Base-by-base conservation (phyloP, 2,329 filamentous ascomycete genomes). In the Emmonsiellopsis sp. region DNA sequence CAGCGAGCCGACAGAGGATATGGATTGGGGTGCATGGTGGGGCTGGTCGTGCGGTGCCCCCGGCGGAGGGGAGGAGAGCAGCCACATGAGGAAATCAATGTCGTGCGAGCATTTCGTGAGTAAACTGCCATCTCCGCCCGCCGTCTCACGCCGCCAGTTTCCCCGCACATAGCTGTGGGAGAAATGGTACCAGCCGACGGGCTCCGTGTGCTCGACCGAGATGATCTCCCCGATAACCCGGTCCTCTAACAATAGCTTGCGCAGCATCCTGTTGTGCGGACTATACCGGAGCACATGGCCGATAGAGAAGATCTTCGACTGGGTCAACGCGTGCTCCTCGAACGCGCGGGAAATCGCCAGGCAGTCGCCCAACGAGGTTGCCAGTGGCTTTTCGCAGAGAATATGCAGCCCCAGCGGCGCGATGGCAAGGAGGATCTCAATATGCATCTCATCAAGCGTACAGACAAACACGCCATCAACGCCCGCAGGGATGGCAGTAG, bases 81-180 rank as follows among this genome's bases (percentile, higher is more conserved):
- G 74, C 93, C 93, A 98, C 13, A 97, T 75, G 4, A 97, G 73
- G 54, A 97, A 82, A 65, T 98, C 93, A 49, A 98, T 87, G 62
- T 98, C 93, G 53, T 98, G 93, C 61, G 93, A 97, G 55, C 88
- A 94, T 71, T 97, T 98, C 2, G 92, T 95, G 33, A 98, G 77
- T 1, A 98, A 77, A 1, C 87, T 92, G 2, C 73, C 6, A 85
- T 92, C 27, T 80, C 91, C n/a, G 80, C 84, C 5, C 74, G 85
- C 21, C 0, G 82, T 85, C 59, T 88, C 83, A 57, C 87, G 88
- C 5, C 92, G 82, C 93, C 93, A 97, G 70, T 97, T 96, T 13
- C 93, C 93, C 45, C 82, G 81, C 37, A 97, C 92, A 62, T 92
- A 95, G 42, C 85, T 89, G 68, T 95, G 91, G 0, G 86, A 78